Conservation (phyloP, 164 flowering plant species). For the grape (Vitis vinifera) region DNA sequence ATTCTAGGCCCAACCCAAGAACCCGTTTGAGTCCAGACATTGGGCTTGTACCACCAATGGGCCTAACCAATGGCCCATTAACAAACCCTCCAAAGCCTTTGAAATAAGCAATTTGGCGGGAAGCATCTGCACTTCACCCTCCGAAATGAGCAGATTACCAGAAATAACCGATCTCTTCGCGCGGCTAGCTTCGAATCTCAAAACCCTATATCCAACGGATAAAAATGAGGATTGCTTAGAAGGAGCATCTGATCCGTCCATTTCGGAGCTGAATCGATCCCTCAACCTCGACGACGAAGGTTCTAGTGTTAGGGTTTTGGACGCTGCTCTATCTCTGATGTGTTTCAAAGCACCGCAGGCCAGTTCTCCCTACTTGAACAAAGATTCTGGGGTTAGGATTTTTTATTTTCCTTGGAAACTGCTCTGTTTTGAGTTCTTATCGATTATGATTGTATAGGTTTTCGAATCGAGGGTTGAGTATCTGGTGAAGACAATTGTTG, state of each 20-base stretch:
- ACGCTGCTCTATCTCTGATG: slow-evolving; percentile 69
- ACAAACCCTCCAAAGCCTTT: neutral
- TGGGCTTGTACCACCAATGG: too few relatives aligned
- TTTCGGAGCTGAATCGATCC: slow-evolving; percentile 47
- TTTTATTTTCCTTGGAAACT: neutral
- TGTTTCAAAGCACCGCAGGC: slow-evolving; percentile 70
- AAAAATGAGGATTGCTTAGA: slow-evolving; percentile 17
- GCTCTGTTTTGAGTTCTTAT: neutral
- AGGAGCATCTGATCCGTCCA: slow-evolving; percentile 19
- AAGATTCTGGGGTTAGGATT: neutral
- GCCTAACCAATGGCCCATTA: too few relatives aligned
- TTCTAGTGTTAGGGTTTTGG: slow-evolving; percentile 59
- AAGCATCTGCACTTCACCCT: neutral
- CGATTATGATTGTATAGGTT: slow-evolving; percentile 35
- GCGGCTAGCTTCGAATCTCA: slow-evolving; percentile 44
- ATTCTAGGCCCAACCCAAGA: too few relatives aligned
- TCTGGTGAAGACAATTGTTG: slow-evolving; percentile 40
- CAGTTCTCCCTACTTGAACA: neutral
- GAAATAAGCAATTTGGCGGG: slow-evolving; percentile 17
- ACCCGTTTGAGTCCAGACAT: too few relatives aligned
- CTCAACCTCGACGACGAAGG: slow-evolving; percentile 38
- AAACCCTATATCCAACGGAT: slow-evolving; percentile 2
- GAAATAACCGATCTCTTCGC: slow-evolving; percentile 49
- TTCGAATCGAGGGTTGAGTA: slow-evolving; percentile 35
- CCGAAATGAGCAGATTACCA: slow-evolving; percentile 23